Evolutionary conservation across 768 basidiomycete species (phyloP).

Genomic region (Tubosaeta sp.): DNA sequence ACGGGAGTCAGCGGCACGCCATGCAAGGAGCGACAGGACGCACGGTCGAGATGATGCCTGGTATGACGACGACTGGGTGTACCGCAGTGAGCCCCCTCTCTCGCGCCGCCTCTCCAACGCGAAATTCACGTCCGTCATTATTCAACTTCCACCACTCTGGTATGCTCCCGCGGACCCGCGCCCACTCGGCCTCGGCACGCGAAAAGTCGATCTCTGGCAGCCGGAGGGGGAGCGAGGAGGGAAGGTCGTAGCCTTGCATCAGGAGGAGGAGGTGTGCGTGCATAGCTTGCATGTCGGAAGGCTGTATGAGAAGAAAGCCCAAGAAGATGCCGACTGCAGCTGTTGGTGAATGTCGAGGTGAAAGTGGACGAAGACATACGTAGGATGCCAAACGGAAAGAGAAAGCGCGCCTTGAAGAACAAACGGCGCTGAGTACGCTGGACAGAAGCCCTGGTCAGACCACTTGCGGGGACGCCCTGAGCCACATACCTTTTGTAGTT

Average conservation of each 20-base stretch:
- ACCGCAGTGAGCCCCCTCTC: constrained; percentile 61
- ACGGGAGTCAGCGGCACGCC: background rate
- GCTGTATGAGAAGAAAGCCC: constrained; percentile 63
- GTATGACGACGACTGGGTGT: constrained; percentile 81
- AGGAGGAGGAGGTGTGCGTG: constrained; percentile 63
- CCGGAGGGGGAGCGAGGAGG: constrained; percentile 36
- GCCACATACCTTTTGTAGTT: constrained; percentile 18
- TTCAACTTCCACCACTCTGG: constrained; percentile 82
- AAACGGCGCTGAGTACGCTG: constrained; percentile 17
- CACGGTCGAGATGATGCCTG: constrained; percentile 65
- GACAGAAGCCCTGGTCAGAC: background rate
- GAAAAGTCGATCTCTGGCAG: constrained; percentile 65
- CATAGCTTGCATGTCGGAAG: constrained; percentile 61
- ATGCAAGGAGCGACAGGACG: background rate
- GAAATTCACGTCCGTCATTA: constrained; percentile 76
- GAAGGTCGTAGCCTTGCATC: constrained; percentile 65
- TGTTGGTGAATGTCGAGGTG: background rate
- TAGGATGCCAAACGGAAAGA: constrained; percentile 72
- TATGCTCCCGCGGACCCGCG: constrained; percentile 57
- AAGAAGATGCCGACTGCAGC: constrained; percentile 58
- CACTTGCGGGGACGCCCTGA: background rate
- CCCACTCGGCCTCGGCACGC: constrained; percentile 70
- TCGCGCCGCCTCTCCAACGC: constrained; percentile 66
- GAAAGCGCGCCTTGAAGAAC: constrained; percentile 40
- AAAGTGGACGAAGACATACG: constrained; percentile 34